Percentiles rank a stretch among this genome's conserved stretches.
Conservation (phyloP, 176 grass and related monocot species). For the Secale cereale region DNA sequence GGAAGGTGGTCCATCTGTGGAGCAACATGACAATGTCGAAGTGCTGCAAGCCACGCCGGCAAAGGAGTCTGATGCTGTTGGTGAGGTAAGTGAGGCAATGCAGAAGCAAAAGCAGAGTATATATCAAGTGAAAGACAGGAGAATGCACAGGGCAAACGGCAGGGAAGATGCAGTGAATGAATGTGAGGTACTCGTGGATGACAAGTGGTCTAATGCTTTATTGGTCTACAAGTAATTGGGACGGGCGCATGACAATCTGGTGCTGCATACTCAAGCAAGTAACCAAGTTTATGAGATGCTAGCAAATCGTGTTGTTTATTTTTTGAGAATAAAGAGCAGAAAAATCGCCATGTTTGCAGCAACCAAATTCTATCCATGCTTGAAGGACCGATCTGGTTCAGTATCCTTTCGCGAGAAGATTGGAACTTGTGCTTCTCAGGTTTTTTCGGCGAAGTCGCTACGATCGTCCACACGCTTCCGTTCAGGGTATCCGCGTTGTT, state of each 20-base stretch:
- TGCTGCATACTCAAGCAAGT: background rate
- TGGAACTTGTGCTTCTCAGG: too few relatives aligned
- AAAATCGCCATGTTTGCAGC: too few relatives aligned
- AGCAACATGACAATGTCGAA: constrained; percentile 36
- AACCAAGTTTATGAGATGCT: background rate
- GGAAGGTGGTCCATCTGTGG: constrained; percentile 42
- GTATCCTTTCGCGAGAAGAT: too few relatives aligned
- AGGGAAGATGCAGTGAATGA: constrained; percentile 57
- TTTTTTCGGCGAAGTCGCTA: too few relatives aligned
- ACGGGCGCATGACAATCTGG: constrained; percentile 23
- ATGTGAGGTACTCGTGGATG: constrained; percentile 54
- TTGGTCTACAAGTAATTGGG: constrained; percentile 31
- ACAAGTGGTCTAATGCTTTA: constrained; percentile 48
- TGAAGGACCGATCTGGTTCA: too few relatives aligned
- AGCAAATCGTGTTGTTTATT: too few relatives aligned
- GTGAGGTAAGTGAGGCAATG: constrained; percentile 42
- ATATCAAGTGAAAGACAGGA: constrained; percentile 32
- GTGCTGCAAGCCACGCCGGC: constrained; percentile 24
- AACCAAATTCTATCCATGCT: too few relatives aligned
- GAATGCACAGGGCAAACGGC: constrained; percentile 21
- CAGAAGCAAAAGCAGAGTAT: constrained; percentile 30
- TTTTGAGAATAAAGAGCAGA: too few relatives aligned
- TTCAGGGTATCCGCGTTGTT: too few relatives aligned
- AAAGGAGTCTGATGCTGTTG: constrained; percentile 25
- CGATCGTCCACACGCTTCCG: too few relatives aligned